Base-by-base conservation (phyloP, 257 asterid species). In the Ilex asprella region DNA sequence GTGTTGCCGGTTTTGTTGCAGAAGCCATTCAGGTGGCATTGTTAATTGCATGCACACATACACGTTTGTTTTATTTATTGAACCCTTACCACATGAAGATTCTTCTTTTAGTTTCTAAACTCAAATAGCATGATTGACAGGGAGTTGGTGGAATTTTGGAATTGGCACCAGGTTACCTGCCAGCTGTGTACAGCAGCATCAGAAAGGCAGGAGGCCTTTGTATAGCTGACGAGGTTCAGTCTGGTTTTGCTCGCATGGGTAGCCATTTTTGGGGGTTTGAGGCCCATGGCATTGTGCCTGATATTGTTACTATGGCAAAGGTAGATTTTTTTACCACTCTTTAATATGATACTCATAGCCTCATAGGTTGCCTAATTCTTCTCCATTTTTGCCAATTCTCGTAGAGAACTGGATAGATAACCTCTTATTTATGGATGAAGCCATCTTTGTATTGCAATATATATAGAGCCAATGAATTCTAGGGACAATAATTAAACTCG, bases 121-220 rank as follows among this genome's bases (percentile, higher is more conserved):
- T 2, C 52, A 10, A 46, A 10, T 46, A 4, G 39, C 56, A 60
- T 78, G 46, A 61, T 64, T 67, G 41, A 30, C 60, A 92, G 99
- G 97, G 99, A 60, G 99, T 89, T 51, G 99, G 99, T 70, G 99
- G 99, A 46, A 76, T 92, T 31, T 70, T 86, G 83, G 99, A 92
- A 81, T 82, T 89, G 83, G 99, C 99, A 12, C 99, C 97, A 0
- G 99, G 96, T 60, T 92, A 92, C 69, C 71, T 92, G 75, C 87
- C 95, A 12, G 83, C 91, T 35, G 99, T 85, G 57, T 92, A 89
- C 64, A 78, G 59, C 62, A 75, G 81, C 62, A 59, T 92, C 44
- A 82, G 71, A 75, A 87, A 83, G 49, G 95, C 97, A 0, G 97
- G 99, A 9, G 99, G 97, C 29, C 91, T 92, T 74, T 92, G 95